Evolutionary conservation across 306 rosid genomes (phyloP), one percentile per base, ranked within the genome.

Genomic region (Herpetospermum pedunculosum): DNA sequence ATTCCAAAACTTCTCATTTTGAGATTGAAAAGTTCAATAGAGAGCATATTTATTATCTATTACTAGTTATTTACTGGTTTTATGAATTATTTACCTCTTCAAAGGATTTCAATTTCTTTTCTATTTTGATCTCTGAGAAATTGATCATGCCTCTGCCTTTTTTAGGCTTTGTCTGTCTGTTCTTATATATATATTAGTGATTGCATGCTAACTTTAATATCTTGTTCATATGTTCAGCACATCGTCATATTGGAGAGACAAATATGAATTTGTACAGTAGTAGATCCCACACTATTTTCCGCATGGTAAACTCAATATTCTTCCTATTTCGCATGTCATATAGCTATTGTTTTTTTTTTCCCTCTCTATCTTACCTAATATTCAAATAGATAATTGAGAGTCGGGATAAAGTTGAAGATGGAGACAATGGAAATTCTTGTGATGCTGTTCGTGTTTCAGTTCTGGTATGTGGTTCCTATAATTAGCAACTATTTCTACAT

Each of bases 401-500:
- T 77, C 85, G 92, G 59, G 90, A 87, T 75, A 88, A 90, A 89
- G 83, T 78, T 11, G 89, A 83, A 81, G 90, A 85, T 79, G 92
- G 82, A 85, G 89, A 75, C 75, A 52, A 47, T 68, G 83, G 53
- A 57, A 85, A 58, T 72, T 86, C 90, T 73, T 86, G 89, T 79
- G 98, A 94, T 81, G 97, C 96, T 64, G 98, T 91, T 25, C 96
- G 98, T 68, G 97, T 94, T 65, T 94, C 98, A 64, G 97, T 91
- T 79, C 74, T 91, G 96, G 97, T 94, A 80, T 40, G 90, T 79
- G 78, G 73, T 63, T 73, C 34, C 38, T 65, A 14, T 19, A 57
- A 72, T 32, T 29, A 14, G 59, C 16, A 19, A 64, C 15, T 21
- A 73, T 52, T 12, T 78, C 74, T 40, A 18, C 34, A 26, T 72